A percentile compares a stretch with the other conserved stretches of the same genome.
These are phyloP conservation scores for Phytophthora capsici DNA, from an alignment of 352 stramenopile genomes.

Conservation along the genomic window DNA sequence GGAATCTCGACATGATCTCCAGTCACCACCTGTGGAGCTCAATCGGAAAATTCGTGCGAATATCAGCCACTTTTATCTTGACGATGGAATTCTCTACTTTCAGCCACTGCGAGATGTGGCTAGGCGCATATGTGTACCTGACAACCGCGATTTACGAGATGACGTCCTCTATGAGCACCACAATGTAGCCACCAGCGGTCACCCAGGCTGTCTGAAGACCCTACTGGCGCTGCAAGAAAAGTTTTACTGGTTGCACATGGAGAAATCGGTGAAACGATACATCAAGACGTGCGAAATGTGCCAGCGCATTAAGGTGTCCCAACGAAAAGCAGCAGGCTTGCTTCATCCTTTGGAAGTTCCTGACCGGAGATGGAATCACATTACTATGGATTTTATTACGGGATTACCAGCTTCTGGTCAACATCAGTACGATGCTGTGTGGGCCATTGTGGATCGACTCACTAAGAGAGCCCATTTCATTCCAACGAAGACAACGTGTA, in stretches of 20 bases:
- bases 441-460: conserved; percentile 10
- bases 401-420: not conserved
- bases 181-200: not conserved
- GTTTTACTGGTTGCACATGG: conserved; percentile 12
- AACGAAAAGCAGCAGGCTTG: not conserved
- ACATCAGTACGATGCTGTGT: not conserved
- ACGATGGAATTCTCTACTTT: no score
- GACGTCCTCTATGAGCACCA: not conserved
- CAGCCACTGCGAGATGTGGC: no score
- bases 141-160: not conserved
- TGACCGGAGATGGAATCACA: conserved; percentile 4
- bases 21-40: no score
- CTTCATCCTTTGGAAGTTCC: conserved; percentile 19
- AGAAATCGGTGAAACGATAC: conserved; percentile 4
- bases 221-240: not conserved
- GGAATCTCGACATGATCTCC: no score
- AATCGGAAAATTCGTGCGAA: not conserved
- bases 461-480: conserved; percentile 21
- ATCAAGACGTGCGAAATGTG: conserved; percentile 14
- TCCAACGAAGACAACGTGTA: not conserved
- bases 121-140: not conserved
- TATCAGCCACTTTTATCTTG: not conserved
- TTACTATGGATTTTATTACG: conserved; percentile 20
- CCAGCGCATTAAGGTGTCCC: conserved; percentile 6
- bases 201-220: not conserved